These are phyloP conservation scores for Dactylonectria macrodidyma DNA, from an alignment of 2,329 filamentous ascomycete species.

Conservation along the genomic window DNA sequence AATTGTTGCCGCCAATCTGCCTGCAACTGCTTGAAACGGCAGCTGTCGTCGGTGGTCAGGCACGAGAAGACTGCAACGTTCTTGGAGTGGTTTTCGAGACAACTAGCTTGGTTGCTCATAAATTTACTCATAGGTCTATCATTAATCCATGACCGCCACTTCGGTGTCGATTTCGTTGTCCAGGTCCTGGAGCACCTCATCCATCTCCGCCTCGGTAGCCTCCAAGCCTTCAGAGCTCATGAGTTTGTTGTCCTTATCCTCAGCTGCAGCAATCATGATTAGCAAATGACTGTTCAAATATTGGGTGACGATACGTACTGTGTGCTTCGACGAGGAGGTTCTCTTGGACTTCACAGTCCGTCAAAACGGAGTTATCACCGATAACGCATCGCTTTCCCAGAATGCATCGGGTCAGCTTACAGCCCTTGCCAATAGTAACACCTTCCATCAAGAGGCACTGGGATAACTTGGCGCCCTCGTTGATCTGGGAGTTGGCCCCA, in stretches of 20 bases:
- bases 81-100: conserved; percentile 9
- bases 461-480: conserved; percentile 86
- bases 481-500: conserved; percentile 89
- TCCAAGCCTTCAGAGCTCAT: conserved; percentile 78
- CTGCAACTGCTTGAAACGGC: not conserved
- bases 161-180: conserved; percentile 54
- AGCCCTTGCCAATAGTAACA: conserved; percentile 86
- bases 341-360: conserved; percentile 93
- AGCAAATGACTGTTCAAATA: conserved; percentile 22
- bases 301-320: conserved; percentile 64
- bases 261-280: conserved; percentile 60
- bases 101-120: conserved; percentile 3
- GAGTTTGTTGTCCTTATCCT: conserved; percentile 77
- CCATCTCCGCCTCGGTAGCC: conserved; percentile 74
- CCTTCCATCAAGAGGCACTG: conserved; percentile 95
- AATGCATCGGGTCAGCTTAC: conserved; percentile 89
- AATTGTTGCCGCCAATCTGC: conserved; percentile 2
- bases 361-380: conserved; percentile 85
- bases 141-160: conserved; percentile 45
- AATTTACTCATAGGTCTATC: conserved; percentile 7
- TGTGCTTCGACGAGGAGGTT: conserved; percentile 87
- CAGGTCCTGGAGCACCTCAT: conserved; percentile 64
- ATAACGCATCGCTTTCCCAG: conserved; percentile 86
- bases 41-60: conserved; percentile 9
- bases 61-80: conserved; percentile 14